Evolutionary conservation across 352 stramenopile genomes (phyloP), one percentile per base, ranked within the genome.

Genomic region (Blastocystis sp.): DNA sequence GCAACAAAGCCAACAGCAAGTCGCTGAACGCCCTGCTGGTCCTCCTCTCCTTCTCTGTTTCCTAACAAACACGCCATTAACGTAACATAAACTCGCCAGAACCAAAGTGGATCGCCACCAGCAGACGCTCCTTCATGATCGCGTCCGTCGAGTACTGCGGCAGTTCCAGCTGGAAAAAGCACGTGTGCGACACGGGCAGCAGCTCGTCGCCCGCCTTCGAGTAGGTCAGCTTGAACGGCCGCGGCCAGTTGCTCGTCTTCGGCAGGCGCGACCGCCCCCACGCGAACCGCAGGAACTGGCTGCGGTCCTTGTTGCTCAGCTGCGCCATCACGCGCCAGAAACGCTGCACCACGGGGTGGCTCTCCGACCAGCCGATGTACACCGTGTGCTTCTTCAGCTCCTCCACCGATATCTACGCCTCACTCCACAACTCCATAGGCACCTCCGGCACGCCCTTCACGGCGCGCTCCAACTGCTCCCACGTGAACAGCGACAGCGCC

Each of bases 131-230:
- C n/a, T 90, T 89, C 43, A 95, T 82, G 2, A 93, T 93, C 42
- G 96, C 92, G 61, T 93, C 91, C 1, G 93, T 97, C 59, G 92
- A 95, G 90, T 98, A 98, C 19, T 93, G 93, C 48, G 95, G 95
- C 42, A 98, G 89, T 89, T 98, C 95, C 71, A 98, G 92, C 42
- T 93, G 95, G 90, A 98, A 98, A 91, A 98, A 98, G 90, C 95
- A 98, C 66, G 95, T 97, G 90, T 98, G 95, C 54, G 94, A 94
- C 9, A 98, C 93, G 0, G 94, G 94, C n/a, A 97, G 89, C 59
- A 93, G 94, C 68, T 91, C 91, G 89, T 96, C 93, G n/a, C 93
- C 93, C 1, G 93, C 94, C 62, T 93, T 92, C 88, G 94, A 95
- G 69, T 94, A 95, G 38, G 92, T 96, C n/a, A 97, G 87, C 78